These are phyloP conservation scores for Globisporangium recalcitrans DNA, from an alignment of 352 stramenopile genomes.

Conservation along the genomic window DNA sequence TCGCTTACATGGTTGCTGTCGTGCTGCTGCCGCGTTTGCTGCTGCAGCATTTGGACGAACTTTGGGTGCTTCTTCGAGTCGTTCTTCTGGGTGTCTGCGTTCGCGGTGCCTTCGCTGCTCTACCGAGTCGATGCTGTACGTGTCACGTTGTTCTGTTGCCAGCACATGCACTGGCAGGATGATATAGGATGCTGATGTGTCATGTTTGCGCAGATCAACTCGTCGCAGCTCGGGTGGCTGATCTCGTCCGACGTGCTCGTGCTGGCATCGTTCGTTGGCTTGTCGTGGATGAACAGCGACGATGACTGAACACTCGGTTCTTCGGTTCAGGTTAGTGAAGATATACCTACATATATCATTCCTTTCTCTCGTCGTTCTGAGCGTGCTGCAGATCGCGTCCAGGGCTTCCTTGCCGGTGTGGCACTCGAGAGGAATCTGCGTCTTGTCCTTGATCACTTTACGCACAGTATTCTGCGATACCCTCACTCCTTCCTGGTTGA, in stretches of 20 bases:
- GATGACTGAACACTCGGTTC: no score
- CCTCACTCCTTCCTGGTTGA: no score
- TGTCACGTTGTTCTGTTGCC: conserved; percentile 6
- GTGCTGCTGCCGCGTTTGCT: background rate
- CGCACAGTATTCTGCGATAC: no score
- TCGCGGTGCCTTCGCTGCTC: conserved; percentile 57
- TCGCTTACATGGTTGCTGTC: background rate
- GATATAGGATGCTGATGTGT: background rate
- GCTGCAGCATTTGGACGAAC: conserved; percentile 38
- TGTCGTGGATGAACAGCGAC: conserved; percentile 36
- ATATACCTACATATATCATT: no score
- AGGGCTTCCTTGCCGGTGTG: no score
- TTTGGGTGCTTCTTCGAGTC: conserved; percentile 74
- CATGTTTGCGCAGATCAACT: conserved; percentile 59
- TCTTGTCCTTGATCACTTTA: no score
- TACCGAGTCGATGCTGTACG: conserved; percentile 60
- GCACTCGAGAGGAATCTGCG: no score
- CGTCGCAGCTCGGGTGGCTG: conserved; percentile 56
- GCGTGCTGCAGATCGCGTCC: no score
- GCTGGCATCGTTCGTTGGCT: conserved; percentile 47
- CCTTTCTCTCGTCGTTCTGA: no score
- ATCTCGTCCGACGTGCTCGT: conserved; percentile 55
- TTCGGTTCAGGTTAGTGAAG: no score
- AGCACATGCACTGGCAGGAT: background rate
- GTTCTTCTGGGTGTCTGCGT: conserved; percentile 61